Percentiles rank a stretch among this genome's conserved stretches.
Evolutionary conservation across 352 stramenopile genomes (phyloP).

Genomic region (Stramenopiles sp.): DNA sequence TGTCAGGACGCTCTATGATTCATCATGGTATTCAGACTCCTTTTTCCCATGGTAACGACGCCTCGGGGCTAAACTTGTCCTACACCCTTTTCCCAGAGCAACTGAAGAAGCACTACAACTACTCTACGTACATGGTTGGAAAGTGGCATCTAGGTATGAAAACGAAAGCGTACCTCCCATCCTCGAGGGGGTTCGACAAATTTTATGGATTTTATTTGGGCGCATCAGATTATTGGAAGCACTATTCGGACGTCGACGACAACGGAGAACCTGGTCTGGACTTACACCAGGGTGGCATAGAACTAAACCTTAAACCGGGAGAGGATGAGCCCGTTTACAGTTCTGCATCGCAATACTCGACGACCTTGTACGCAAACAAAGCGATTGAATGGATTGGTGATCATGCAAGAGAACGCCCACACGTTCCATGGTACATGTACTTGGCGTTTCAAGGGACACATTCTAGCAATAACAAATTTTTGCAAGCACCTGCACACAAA

Average conservation of each 20-base stretch:
- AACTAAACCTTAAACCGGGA: background rate
- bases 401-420: too few relatives aligned
- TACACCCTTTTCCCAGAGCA: slow-evolving; percentile 27
- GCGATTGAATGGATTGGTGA: too few relatives aligned
- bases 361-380: too few relatives aligned
- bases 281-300: background rate
- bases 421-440: too few relatives aligned
- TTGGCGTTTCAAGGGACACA: too few relatives aligned
- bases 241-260: background rate
- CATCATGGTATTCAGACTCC: background rate
- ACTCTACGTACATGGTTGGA: slow-evolving; percentile 24
- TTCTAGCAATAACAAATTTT: background rate
- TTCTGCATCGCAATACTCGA: too few relatives aligned
- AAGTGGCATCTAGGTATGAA: slow-evolving; percentile 33
- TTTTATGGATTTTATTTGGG: slow-evolving; percentile 28
- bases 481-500: background rate
- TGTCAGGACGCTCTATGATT: slow-evolving; percentile 11
- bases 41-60: background rate
- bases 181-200: slow-evolving; percentile 27
- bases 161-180: slow-evolving; percentile 22
- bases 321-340: too few relatives aligned
- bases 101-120: slow-evolving; percentile 15
- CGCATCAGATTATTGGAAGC: slow-evolving; percentile 25
- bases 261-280: background rate
- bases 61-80: slow-evolving; percentile 20